phyloP scores from a whole-genome alignment of 129 eudicot genomes.

The Tagetes erecta region DNA sequence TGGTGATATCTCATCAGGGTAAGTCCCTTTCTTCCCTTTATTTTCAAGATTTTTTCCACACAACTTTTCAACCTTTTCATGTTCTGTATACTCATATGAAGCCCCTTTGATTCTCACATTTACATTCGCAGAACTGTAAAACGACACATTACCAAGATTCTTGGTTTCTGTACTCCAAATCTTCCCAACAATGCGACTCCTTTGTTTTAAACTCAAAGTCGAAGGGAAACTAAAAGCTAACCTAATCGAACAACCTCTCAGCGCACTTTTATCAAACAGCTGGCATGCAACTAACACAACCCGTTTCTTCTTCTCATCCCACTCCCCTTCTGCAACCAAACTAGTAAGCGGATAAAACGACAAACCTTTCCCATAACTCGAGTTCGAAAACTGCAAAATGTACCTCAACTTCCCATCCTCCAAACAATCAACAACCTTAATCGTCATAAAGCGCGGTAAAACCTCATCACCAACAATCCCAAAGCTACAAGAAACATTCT shows the following conservation, averaged over 20 bases:
- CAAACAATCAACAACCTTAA: conserved; percentile 59
- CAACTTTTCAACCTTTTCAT: conserved; percentile 39
- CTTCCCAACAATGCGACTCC: conserved; percentile 72
- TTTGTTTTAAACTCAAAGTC: conserved; percentile 46
- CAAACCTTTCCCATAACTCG: conserved; percentile 34
- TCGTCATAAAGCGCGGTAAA: conserved; percentile 49
- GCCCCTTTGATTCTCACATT: conserved; percentile 33
- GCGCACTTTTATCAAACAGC: conserved; percentile 44
- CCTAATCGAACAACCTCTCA: conserved; percentile 69
- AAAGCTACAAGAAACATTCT: conserved; percentile 51
- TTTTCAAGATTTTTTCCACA: conserved; percentile 38
- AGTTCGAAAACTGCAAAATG: conserved; percentile 52
- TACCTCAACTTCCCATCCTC: conserved; percentile 61
- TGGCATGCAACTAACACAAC: conserved; percentile 73
- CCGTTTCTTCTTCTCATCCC: conserved; percentile 64
- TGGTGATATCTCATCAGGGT: conserved; percentile 58
- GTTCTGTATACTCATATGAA: conserved; percentile 56
- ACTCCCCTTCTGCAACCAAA: conserved; percentile 78
- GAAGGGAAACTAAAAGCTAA: conserved; percentile 67
- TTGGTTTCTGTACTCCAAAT: conserved; percentile 68
- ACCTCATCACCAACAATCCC: conserved; percentile 34
- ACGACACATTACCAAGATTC: conserved; percentile 48
- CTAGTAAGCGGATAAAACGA: conserved; percentile 55
- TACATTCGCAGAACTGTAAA: conserved; percentile 46
- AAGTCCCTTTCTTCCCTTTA: conserved; percentile 40